Evolutionary conservation across 2,329 filamentous ascomycete genomes (phyloP), one percentile per base, ranked within the genome.

Genomic region (Aurifilum marmelostoma): DNA sequence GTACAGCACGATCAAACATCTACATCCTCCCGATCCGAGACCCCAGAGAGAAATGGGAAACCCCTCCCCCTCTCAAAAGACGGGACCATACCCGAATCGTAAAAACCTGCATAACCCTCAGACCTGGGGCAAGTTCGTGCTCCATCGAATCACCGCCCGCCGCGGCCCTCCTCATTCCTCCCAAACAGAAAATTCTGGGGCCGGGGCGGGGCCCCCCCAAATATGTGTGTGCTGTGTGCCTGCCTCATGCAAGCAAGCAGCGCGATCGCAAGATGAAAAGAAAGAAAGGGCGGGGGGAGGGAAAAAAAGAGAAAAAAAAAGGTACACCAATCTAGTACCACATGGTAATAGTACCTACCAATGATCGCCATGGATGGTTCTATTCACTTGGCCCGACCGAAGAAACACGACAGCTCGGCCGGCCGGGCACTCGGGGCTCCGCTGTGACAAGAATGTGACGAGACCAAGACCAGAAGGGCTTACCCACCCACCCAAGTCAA

Each of bases 41-140:
- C 16, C 52, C n/a, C n/a, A n/a, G n/a, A n/a, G n/a, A n/a, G n/a
- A 58, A 16, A 58, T 2, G 6, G 21, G 18, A 14, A 34, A 7
- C 16, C 5, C 18, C 56, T 37, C 56, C 18, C 56, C 6, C 54
- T 21, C 18, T 16, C 16, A 18, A 37, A n/a, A n/a, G 9, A 29
- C 29, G 16, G 32, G 56, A 18, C 56, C 56, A 59, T 37, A 7
- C 56, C 56, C 32, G 56, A 37, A 59, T 32, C 2, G 56, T 59
- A 21, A 37, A 34, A 37, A 59, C 56, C 32, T 59, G 56, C 56
- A 59, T 59, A 37, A 59, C 18, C 56, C 32, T n/a, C 29, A 58
- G 29, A 34, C 27, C 54, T 34, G 50, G 50, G 50, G 9, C 50
- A n/a, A 54, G 29, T 12, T 16, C 54, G 52, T 21, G 16, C 47